Evolutionary conservation across 441 rosid genomes (phyloP), one percentile per base, ranked within the genome.

Genomic region (Viola pubescens): DNA sequence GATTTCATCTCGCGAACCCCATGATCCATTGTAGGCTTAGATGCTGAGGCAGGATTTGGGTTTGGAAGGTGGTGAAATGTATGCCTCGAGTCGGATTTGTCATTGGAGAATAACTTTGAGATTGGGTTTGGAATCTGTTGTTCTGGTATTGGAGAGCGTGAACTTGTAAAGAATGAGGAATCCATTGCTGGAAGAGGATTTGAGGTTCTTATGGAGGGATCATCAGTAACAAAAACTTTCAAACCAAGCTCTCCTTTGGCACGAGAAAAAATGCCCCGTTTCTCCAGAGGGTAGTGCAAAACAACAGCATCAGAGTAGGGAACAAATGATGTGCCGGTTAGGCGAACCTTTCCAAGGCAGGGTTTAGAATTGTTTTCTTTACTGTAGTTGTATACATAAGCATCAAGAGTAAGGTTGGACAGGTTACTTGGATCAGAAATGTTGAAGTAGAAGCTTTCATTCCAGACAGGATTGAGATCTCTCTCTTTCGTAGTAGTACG

Each of bases 251-350:
- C 97, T 47, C 97, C 95, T 72, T 72, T 82, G 4, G 77, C 88
- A 48, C 84, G 79, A 49, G 89, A 77, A 38, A 83, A 73, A n/a
- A 88, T 2, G 46, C 56, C 11, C 57, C 75, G 67, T 68, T 84
- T 94, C 61, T 94, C 98, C 11, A 94, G 71, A 62, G 98, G 98
- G 58, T 83, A 94, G 63, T 87, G 82, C 72, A 86, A 76, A 48
- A 82, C 79, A 43, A 81, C 82, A 44, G 98, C 91, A 75, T 94
- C 97, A 1, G 95, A 75, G 60, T 72, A 62, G 0, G 98, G 75
- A 7, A 94, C 84, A 55, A 87, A 86, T 0, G 97, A 88, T 38
- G 88, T 86, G 48, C 95, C 95, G 9, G 82, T 71, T 54, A 94
- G 85, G 45, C 81, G 73, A 57, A 89, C 81, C 75, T 79, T 84